Evolutionary conservation across 2,329 filamentous ascomycete species (phyloP), one percentile per base, ranked within the genome.

Genomic region (Penicillium olsonii): DNA sequence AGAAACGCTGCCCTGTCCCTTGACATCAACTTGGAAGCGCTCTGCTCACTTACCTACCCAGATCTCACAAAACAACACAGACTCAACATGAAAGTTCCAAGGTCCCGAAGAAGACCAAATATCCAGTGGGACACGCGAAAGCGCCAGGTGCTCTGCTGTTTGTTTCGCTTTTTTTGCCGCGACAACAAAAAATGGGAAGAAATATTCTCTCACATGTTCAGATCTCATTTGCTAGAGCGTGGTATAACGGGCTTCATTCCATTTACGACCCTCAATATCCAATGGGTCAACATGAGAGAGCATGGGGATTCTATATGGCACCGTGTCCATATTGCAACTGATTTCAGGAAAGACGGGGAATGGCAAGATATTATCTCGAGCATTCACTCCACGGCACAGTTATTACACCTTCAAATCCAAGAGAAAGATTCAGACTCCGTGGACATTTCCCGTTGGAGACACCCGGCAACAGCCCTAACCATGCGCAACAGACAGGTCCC

Each of bases 141-240:
- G 4, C 54, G 57, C 2, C 22, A 60, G 7, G 42, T 66, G 0
- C 45, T 66, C 0, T 69, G 67, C 12, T 67, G 60, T 20, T 37
- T 66, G 1, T 59, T 45, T 11, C 46, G 60, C 8, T 68, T 66
- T 19, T 68, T 65, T 17, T 9, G 48, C 3, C 37, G 40, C 2
- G 48, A 55, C 2, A 17, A 33, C 0, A 26, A 22, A 0, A 45
- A 45, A 0, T 63, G 59, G 2, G 37, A 48, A 19, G 40, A 27
- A 1, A 54, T 71, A 0, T 71, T 72, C 26, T 69, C 64, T 6
- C 14, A 43, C 0, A 40, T 60, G 0, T 71, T 68, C 35, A 22
- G 40, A 14, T 4, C 37, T 0, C 52, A 68, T 7, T 43, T 70
- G 0, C 27, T 33, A 0, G 22, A 55, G 1, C 53, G 52, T 44